Percentiles rank a stretch among this genome's conserved stretches.
These are phyloP conservation scores for Darksidea phi DNA, from an alignment of 495 filamentous ascomycete genomes.

Conservation along the genomic window DNA sequence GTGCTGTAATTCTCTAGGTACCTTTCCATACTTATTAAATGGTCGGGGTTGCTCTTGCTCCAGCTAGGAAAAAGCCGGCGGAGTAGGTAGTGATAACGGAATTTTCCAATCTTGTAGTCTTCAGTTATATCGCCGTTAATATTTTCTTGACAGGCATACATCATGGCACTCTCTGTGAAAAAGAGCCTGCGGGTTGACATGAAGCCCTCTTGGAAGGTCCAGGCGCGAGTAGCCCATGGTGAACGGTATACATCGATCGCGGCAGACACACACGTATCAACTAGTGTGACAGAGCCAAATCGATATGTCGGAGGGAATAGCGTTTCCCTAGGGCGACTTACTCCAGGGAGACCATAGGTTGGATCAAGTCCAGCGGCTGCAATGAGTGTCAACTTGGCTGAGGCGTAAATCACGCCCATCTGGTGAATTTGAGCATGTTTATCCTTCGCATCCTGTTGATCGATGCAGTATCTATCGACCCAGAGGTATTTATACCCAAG, in stretches of 20 bases:
- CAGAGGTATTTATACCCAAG: background rate
- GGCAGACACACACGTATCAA: background rate
- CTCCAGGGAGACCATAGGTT: background rate
- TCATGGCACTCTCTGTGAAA: background rate
- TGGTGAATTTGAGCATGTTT: background rate
- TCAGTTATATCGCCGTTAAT: background rate
- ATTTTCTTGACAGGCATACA: background rate
- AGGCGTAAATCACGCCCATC: background rate
- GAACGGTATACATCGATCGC: background rate
- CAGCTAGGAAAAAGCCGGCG: background rate
- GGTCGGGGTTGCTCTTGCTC: background rate
- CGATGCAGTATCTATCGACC: background rate
- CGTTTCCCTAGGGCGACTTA: background rate
- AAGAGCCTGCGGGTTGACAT: background rate
- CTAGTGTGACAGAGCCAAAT: background rate
- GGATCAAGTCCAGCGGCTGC: background rate
- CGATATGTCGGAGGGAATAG: background rate
- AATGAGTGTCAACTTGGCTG: background rate
- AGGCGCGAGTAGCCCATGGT: background rate
- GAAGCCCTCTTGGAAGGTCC: background rate
- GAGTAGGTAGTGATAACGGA: background rate
- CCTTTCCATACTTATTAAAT: background rate
- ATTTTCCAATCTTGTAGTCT: background rate
- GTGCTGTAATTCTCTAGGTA: background rate
- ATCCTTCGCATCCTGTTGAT: background rate